Evolutionary conservation across 2,329 filamentous ascomycete genomes (phyloP).

Genomic region (Pyricularia grisea): DNA sequence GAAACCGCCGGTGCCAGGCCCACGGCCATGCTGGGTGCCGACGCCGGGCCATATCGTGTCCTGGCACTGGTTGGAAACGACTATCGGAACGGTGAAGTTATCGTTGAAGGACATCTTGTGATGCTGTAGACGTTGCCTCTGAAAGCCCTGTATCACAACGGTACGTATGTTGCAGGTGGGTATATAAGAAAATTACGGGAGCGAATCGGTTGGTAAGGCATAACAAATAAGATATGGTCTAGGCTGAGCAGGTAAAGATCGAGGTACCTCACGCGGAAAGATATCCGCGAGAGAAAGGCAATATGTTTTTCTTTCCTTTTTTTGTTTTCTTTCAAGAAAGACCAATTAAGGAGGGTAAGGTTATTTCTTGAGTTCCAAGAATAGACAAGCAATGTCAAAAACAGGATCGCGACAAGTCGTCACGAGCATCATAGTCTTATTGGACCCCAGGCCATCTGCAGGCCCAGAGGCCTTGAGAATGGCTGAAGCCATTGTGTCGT

Average conservation of each 20-base stretch:
- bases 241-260: background rate
- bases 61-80: conserved; percentile 62
- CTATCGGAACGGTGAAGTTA: conserved; percentile 41
- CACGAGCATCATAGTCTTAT: background rate
- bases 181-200: background rate
- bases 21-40: conserved; percentile 60
- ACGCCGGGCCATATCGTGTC: conserved; percentile 70
- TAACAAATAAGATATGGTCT: background rate
- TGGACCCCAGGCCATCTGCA: background rate
- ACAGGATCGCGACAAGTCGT: conserved; percentile 1
- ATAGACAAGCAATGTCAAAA: conserved; percentile 1
- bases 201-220: background rate
- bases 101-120: conserved; percentile 3
- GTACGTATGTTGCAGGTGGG: background rate
- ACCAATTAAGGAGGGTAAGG: background rate
- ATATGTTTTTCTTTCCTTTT: background rate
- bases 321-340: too few relatives aligned
- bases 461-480: background rate
- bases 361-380: background rate
- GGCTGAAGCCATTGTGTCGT: background rate
- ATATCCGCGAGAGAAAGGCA: background rate
- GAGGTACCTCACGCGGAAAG: background rate
- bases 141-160: background rate
- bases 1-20: conserved; percentile 60
- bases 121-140: background rate